Evolutionary conservation across 257 asterid genomes (phyloP).

Genomic region (Nicotiana noctiflora): DNA sequence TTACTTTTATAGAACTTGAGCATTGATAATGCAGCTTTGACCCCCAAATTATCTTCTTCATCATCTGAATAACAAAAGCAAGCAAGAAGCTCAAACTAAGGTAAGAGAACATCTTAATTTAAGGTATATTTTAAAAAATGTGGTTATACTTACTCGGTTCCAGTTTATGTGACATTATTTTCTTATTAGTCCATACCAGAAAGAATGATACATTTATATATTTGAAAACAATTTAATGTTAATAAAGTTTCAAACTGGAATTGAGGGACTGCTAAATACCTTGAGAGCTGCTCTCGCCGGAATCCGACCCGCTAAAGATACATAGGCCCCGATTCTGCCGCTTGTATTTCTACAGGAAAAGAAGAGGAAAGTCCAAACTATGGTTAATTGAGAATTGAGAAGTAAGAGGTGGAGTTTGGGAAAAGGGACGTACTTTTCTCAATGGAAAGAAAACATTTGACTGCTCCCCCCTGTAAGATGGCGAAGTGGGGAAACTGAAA

Average conservation of each 20-base stretch:
- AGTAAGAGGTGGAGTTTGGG: not conserved
- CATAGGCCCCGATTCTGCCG: conserved; percentile 15
- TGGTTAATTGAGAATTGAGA: not conserved
- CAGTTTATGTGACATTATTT: no score
- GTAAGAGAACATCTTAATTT: not conserved
- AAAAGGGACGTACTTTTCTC: conserved; percentile 6
- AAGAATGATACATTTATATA: no score
- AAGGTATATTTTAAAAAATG: not conserved
- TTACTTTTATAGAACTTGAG: conserved; percentile 79
- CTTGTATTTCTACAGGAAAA: conserved; percentile 18
- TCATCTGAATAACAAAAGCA: conserved; percentile 35
- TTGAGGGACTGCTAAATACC: conserved; percentile 15
- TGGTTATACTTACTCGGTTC: no score
- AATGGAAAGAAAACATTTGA: conserved; percentile 6
- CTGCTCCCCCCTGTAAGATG: conserved; percentile 7
- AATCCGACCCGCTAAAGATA: conserved; percentile 28
- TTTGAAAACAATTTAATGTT: no score
- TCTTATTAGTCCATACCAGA: no score
- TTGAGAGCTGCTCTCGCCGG: conserved; percentile 19
- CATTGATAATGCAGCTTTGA: conserved; percentile 62
- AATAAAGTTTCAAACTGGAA: no score
- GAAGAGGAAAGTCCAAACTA: not conserved
- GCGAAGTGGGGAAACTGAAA: conserved; percentile 12
- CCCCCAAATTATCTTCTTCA: conserved; percentile 58
- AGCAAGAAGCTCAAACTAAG: not conserved